Base-by-base conservation (phyloP, 306 rosid genomes). In the Purshia tridentata region DNA sequence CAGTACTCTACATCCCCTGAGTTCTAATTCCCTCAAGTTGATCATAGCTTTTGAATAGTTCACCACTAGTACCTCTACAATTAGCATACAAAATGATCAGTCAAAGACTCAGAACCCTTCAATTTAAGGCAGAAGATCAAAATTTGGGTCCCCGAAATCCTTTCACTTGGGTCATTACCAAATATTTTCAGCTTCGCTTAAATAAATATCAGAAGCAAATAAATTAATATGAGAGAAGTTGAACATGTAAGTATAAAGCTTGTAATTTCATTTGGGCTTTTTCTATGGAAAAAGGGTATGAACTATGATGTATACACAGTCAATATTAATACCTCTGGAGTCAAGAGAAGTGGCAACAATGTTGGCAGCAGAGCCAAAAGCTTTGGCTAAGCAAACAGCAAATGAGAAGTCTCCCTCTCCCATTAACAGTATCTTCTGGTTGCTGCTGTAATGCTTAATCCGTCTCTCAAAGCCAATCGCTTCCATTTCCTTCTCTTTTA, bases 331-430 rank as follows among this genome's bases (percentile, higher is more conserved):
- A 53, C 75, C 53, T 22, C n/a, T 44, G 54, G 75, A 56, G 42
- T 71, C 75, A 5, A 71, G 54, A 55, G 67, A 72, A 16, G 75
- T 70, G n/a, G 75, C 62, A 18, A 70, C 51, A 53, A 70, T 70
- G 65, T 41, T 70, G 8, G n/a, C 2, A 15, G 46, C 68, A 16
- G 44, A 58, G 46, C 68, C 58, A 50, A 72, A 72, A 29, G 20
- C 46, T 50, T 15, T 20, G 12, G 76, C 58, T 12, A 58, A 59
- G 29, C 63, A 50, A 9, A 20, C 9, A 10, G 73, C 0, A 59
- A 59, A 72, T 3, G 67, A 59, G 12, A 72, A 72, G 42, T 72
- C 67, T 3, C 76, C 76, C 65, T 72, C 75, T 19, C 76, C 76
- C 39, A 59, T 57, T 4, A 56, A n/a, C 10, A 56, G 76, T 44